Conservation (phyloP, 345 rosid species). For the Aquilaria malaccensis region DNA sequence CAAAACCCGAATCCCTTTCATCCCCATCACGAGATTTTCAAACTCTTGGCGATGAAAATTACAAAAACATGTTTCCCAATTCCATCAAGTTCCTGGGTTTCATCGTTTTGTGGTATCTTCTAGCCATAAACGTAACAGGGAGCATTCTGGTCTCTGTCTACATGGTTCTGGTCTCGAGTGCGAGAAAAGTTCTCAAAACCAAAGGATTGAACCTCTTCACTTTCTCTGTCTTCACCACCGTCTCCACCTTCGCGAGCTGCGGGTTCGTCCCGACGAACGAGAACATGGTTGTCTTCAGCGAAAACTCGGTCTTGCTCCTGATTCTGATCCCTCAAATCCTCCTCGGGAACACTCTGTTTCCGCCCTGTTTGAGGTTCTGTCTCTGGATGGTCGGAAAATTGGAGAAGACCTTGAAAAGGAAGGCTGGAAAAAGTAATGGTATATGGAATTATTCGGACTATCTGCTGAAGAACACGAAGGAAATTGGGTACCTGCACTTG, state of each 20-base stretch:
- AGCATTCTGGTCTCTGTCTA: slow-evolving; percentile 20
- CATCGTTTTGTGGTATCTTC: slow-evolving; percentile 28
- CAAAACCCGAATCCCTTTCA: background rate
- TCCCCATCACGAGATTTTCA: background rate
- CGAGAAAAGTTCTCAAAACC: slow-evolving; percentile 19
- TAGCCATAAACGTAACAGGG: slow-evolving; percentile 20
- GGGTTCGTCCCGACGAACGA: slow-evolving; percentile 58
- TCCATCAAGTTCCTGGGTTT: slow-evolving; percentile 16
- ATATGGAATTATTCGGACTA: background rate
- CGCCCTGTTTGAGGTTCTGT: slow-evolving; percentile 9
- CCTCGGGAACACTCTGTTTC: slow-evolving; percentile 24
- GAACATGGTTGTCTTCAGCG: slow-evolving; percentile 37
- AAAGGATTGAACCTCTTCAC: slow-evolving; percentile 25
- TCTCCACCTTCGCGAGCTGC: slow-evolving; percentile 38
- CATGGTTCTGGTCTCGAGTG: slow-evolving; percentile 15
- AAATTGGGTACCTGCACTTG: slow-evolving; percentile 19
- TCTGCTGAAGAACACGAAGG: slow-evolving; percentile 10
- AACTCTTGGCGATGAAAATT: background rate
- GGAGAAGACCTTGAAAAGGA: slow-evolving; percentile 5
- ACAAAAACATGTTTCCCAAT: background rate
- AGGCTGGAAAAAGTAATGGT: background rate
- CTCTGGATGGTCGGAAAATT: slow-evolving; percentile 24
- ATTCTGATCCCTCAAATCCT: slow-evolving; percentile 35
- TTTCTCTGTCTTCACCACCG: slow-evolving; percentile 33
- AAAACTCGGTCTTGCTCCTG: slow-evolving; percentile 30